Conservation (phyloP, 805 yeast species). For the Huiozyma sinensis region DNA sequence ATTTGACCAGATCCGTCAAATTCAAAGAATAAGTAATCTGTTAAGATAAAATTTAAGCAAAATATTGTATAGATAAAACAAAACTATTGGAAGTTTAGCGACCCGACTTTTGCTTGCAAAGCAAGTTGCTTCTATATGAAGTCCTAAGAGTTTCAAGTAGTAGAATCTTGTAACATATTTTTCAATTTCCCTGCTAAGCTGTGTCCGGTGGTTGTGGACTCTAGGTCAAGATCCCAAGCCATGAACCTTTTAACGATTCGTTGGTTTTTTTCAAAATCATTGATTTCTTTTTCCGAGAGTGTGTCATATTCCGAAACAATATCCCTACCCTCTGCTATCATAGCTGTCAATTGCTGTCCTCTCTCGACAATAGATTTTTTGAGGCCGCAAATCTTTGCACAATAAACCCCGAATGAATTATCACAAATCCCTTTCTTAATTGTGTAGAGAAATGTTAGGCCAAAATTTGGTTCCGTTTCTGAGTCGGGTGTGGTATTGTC, state of each 20-base stretch:
- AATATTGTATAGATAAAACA: not conserved
- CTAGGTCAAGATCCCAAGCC: slow-evolving; percentile 22
- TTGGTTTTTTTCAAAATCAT: slow-evolving; percentile 10
- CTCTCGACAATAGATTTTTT: slow-evolving; percentile 22
- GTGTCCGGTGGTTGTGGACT: slow-evolving; percentile 4
- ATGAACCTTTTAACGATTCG: slow-evolving; percentile 18
- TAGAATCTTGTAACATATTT: not conserved
- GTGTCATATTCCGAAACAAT: slow-evolving; percentile 11
- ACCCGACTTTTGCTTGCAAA: too few relatives aligned
- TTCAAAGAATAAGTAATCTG: slow-evolving; percentile 28
- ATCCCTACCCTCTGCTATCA: slow-evolving; percentile 13
- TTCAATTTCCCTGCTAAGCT: slow-evolving; percentile 7
- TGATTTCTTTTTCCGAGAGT: slow-evolving; percentile 11
- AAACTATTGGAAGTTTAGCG: too few relatives aligned
- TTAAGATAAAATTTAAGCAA: not conserved
- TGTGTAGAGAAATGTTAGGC: slow-evolving; percentile 28
- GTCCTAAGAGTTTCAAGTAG: too few relatives aligned
- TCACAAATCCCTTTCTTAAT: slow-evolving; percentile 26
- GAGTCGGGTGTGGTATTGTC: not conserved
- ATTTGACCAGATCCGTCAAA: slow-evolving; percentile 76
- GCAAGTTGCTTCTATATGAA: too few relatives aligned
- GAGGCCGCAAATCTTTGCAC: slow-evolving; percentile 34
- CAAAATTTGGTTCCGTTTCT: slow-evolving; percentile 3
- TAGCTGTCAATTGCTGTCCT: slow-evolving; percentile 23
- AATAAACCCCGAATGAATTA: slow-evolving; percentile 31